Evolutionary conservation across 2,329 filamentous ascomycete genomes (phyloP).

Genomic region (Sporothrix pallida): DNA sequence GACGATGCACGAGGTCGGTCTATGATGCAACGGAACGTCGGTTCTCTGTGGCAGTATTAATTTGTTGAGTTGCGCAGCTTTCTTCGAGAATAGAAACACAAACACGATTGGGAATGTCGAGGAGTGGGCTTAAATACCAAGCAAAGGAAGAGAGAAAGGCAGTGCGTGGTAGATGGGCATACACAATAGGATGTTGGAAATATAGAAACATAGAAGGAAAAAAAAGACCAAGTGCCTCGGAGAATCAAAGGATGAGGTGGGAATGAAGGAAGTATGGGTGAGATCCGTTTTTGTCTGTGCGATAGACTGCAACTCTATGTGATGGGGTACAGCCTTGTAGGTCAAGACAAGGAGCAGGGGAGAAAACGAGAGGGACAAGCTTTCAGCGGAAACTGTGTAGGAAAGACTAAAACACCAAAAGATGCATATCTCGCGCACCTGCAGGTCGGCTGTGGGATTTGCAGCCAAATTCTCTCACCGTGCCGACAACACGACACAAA

Average conservation of each 20-base stretch:
- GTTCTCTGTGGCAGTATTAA: not conserved
- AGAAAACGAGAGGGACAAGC: not conserved
- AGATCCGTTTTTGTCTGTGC: constrained; percentile 1
- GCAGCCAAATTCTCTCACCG: not conserved
- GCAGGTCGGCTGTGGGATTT: not conserved
- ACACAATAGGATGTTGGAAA: not conserved
- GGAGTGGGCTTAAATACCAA: not conserved
- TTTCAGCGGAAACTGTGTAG: not conserved
- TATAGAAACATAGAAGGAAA: not conserved
- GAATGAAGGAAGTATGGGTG: constrained; percentile 4
- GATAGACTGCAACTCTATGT: constrained; percentile 9
- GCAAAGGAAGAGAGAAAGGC: not conserved
- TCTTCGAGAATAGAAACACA: not conserved
- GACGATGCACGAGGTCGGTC: not conserved
- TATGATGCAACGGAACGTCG: constrained; percentile 2
- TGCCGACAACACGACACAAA: constrained; percentile 7
- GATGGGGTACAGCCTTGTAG: constrained; percentile 22
- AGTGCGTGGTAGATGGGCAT: not conserved
- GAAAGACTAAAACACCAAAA: not conserved
- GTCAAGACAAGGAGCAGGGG: constrained; percentile 4
- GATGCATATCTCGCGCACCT: not conserved
- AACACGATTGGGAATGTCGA: not conserved
- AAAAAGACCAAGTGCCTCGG: not conserved
- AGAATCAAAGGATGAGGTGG: not conserved
- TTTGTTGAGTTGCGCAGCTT: not conserved